Evolutionary conservation across 805 yeast genomes (phyloP).

Genomic region (Candida rishiriensis): DNA sequence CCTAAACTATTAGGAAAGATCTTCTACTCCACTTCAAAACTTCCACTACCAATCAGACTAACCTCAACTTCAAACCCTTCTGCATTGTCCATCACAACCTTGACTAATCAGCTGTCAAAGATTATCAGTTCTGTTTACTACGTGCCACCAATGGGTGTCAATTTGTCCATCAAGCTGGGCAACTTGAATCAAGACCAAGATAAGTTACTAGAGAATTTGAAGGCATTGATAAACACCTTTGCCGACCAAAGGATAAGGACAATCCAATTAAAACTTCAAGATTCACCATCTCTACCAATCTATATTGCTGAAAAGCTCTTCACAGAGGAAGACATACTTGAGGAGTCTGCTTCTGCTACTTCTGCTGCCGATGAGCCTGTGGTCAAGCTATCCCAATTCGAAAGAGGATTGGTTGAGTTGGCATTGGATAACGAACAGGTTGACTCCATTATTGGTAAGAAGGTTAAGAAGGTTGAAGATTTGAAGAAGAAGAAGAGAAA

Average conservation of each 20-base stretch:
- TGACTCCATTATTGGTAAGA: constrained; percentile 55
- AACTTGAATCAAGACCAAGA: constrained; percentile 39
- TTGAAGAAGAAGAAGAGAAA: constrained; percentile 14
- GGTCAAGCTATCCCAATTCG: constrained; percentile 55
- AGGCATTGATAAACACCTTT: constrained; percentile 48
- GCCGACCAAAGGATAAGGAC: constrained; percentile 44
- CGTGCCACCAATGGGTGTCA: constrained; percentile 70
- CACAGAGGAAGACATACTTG: constrained; percentile 45
- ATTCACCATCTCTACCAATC: constrained; percentile 83
- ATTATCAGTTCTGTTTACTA: constrained; percentile 55
- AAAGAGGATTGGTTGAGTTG: constrained; percentile 73
- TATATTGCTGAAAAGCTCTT: constrained; percentile 59
- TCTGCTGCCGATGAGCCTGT: constrained; percentile 28
- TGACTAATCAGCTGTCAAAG: constrained; percentile 55
- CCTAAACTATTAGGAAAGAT: constrained; percentile 82
- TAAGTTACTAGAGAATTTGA: constrained; percentile 57
- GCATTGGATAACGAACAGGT: constrained; percentile 73
- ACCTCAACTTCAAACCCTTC: constrained; percentile 20
- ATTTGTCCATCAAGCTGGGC: constrained; percentile 66
- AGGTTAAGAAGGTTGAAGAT: constrained; percentile 37
- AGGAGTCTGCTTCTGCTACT: constrained; percentile 23
- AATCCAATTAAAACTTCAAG: constrained; percentile 58
- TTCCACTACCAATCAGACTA: constrained; percentile 64
- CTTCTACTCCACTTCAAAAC: constrained; percentile 58
- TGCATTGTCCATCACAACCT: constrained; percentile 42